Evolutionary conservation across 202 grass and related monocot species (phyloP), one percentile per base, ranked within the genome.

Genomic region (Hordeum pubiflorum): DNA sequence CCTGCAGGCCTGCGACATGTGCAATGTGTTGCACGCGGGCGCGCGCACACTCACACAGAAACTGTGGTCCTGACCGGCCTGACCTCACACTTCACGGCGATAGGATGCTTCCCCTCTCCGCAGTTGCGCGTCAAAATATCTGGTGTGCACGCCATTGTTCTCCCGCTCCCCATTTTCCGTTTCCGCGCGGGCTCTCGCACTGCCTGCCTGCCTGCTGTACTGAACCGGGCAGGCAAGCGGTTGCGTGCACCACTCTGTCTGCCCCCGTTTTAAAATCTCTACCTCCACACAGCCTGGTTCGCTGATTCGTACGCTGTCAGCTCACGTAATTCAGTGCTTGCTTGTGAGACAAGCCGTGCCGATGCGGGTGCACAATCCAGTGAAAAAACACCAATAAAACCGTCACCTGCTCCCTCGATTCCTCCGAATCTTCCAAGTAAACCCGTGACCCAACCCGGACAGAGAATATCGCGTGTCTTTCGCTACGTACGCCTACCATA

Each of bases 361-460:
- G 37, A 10, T 62, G 14, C 36, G 58, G 33, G 14, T 50, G 46
- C 46, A 17, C 46, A 50, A 50, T 50, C 46, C 11, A 57, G 58
- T 41, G 58, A 20, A 8, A 20, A 11, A 7, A 27, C 26, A 17
- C 13, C 3, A 23, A 39, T 6, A 12, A 69, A 41, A 39, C 37
- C 33, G 5, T 9, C 59, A 22, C 41, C 76, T 57, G 54, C 40
- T 58, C 70, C 63, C 74, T 66, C 33, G 52, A 74, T 83, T 34
- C 43, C 57, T 21, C 27, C 17, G 86, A 80, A 88, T 84, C 81
- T 84, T 83, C 75, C 56, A 69, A 79, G 74, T 67, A 7, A 84
- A 74, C 75, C 86, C 74, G 81, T 80, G 75, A 80, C 66, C 58
- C 18, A 64, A 43, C 66, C 37, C 20, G 23, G 37, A 11, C 59